Evolutionary conservation across 31 red algal species (phyloP).

Genomic region (Pterothamnion heteromorphum): DNA sequence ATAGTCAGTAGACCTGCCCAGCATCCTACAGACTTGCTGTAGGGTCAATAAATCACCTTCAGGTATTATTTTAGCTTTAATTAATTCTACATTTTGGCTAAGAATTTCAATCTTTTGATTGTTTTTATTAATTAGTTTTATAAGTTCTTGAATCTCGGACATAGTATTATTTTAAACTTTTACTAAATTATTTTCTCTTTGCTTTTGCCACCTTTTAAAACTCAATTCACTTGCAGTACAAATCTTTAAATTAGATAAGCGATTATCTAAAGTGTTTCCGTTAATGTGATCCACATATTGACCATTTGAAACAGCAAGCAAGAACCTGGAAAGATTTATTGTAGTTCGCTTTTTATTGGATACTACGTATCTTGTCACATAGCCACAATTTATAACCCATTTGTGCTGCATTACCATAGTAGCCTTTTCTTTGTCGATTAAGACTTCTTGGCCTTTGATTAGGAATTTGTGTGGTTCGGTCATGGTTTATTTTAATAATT

Average conservation of each 20-base stretch:
- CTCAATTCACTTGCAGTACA: not conserved
- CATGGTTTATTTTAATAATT: too few relatives aligned
- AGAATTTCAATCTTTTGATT: not conserved
- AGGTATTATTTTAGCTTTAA: not conserved
- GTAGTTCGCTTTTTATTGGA: not conserved
- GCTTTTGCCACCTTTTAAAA: not conserved
- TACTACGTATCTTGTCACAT: not conserved
- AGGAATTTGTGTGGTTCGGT: too few relatives aligned
- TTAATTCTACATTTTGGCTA: not conserved
- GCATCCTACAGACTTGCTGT: too few relatives aligned
- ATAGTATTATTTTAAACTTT: not conserved
- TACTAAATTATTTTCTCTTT: not conserved
- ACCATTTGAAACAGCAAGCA: not conserved
- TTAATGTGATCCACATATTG: not conserved
- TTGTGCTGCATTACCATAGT: too few relatives aligned
- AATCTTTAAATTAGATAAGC: not conserved
- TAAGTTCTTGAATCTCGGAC: too few relatives aligned
- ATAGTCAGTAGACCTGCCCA: not conserved
- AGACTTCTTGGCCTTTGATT: too few relatives aligned
- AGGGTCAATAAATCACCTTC: not conserved
- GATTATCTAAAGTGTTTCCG: not conserved
- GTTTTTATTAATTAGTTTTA: too few relatives aligned
- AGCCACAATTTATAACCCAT: too few relatives aligned
- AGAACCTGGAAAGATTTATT: not conserved
- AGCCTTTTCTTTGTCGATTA: too few relatives aligned